phyloP scores from a whole-genome alignment of 495 filamentous ascomycete species.

The Aspergillus funiculosus region DNA sequence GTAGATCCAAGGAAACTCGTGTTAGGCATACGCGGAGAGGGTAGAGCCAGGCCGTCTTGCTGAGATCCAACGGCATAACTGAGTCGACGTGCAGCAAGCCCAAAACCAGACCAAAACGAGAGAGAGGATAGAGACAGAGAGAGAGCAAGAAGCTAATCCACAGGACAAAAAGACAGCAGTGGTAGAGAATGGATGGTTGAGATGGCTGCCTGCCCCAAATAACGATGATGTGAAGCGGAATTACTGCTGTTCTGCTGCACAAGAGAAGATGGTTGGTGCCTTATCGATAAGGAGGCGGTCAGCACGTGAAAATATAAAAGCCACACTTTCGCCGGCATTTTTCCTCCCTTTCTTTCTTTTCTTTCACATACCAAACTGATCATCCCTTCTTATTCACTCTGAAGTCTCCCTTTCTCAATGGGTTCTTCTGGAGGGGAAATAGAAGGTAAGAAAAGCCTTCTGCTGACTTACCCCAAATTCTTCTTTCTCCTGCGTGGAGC shows the following conservation, averaged over 20 bases:
- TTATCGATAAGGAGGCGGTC: slow-evolving; percentile 44
- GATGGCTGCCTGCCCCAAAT: slow-evolving; percentile 7
- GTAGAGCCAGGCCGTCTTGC: slow-evolving; percentile 49
- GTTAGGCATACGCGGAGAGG: slow-evolving; percentile 43
- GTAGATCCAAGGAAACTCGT: neutral
- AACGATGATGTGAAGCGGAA: neutral
- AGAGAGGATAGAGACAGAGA: neutral
- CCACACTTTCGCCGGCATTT: slow-evolving; percentile 20
- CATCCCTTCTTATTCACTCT: slow-evolving; percentile 46
- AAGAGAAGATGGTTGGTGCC: slow-evolving; percentile 3
- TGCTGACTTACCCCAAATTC: slow-evolving; percentile 49
- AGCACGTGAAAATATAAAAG: slow-evolving; percentile 17
- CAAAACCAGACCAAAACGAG: neutral
- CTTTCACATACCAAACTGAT: slow-evolving; percentile 38
- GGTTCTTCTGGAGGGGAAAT: slow-evolving; percentile 46
- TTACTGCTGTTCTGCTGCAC: too few relatives aligned
- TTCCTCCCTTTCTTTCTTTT: slow-evolving; percentile 29
- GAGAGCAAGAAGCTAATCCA: neutral
- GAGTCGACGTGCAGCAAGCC: neutral
- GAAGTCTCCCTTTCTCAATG: slow-evolving; percentile 35
- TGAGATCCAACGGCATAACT: slow-evolving; percentile 29
- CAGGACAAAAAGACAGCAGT: slow-evolving; percentile 10
- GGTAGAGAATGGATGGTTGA: neutral
- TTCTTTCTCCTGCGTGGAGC: slow-evolving; percentile 41
- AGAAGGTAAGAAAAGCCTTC: slow-evolving; percentile 39